phyloP scores from a whole-genome alignment of 768 basidiomycete species.

The Podaxis sp. region DNA sequence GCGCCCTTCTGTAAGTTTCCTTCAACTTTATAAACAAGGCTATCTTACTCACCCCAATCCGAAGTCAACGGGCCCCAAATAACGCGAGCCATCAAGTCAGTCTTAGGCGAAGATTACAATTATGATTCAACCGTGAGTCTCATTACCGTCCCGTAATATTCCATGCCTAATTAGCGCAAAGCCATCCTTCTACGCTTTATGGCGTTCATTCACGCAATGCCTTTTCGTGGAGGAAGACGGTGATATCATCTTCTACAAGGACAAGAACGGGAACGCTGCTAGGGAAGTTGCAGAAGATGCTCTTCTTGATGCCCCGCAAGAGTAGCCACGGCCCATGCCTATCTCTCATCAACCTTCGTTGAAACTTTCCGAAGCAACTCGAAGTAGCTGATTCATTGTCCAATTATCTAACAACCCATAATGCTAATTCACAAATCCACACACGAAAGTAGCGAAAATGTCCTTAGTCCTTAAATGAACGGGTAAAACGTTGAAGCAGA shows the following conservation, averaged over 20 bases:
- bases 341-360: not conserved
- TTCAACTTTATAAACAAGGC: not conserved
- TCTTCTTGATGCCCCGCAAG: not conserved
- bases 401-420: not conserved
- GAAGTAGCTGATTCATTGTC: not conserved
- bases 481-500: too few relatives aligned
- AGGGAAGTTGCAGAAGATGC: constrained; percentile 27
- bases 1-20: constrained; percentile 44
- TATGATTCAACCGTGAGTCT: constrained; percentile 50
- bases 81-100: constrained; percentile 43
- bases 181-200: constrained; percentile 48
- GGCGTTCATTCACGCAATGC: constrained; percentile 55
- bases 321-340: not conserved
- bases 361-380: not conserved
- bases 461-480: not conserved
- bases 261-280: constrained; percentile 41
- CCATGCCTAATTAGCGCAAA: constrained; percentile 16
- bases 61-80: constrained; percentile 57
- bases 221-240: constrained; percentile 57
- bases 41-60: constrained; percentile 9
- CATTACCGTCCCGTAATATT: not conserved
- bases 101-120: constrained; percentile 54
- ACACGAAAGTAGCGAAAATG: not conserved
- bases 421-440: too few relatives aligned
- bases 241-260: constrained; percentile 54